Evolutionary conservation across 768 basidiomycete species (phyloP).

Genomic region (Jaapia argillacea): DNA sequence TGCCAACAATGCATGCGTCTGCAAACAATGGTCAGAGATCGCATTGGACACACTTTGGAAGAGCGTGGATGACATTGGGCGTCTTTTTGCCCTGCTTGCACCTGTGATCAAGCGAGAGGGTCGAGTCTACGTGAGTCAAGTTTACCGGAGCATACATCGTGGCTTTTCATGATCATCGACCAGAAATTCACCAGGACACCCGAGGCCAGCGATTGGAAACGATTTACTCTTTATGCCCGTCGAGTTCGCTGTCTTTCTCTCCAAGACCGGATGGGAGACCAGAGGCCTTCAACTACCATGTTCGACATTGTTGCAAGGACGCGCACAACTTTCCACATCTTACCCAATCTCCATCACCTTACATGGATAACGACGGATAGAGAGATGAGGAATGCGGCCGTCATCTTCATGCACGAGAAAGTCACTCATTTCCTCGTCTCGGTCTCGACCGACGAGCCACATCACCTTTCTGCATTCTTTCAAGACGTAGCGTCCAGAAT

Average conservation of each 20-base stretch:
- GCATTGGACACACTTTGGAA: slow-evolving; percentile 52
- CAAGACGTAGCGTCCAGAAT: slow-evolving; percentile 36
- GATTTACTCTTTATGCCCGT: slow-evolving; percentile 42
- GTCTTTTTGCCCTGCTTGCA: slow-evolving; percentile 38
- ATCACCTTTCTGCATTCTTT: slow-evolving; percentile 13
- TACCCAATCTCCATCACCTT: slow-evolving; percentile 45
- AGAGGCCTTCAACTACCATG: slow-evolving; percentile 6
- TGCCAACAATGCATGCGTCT: slow-evolving; percentile 39
- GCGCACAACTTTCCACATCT: slow-evolving; percentile 37
- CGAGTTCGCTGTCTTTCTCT: slow-evolving; percentile 33
- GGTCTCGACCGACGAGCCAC: slow-evolving; percentile 16
- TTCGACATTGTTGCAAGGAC: slow-evolving; percentile 51
- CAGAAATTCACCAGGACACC: slow-evolving; percentile 18
- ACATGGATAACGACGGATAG: slow-evolving; percentile 29
- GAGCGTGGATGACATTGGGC: slow-evolving; percentile 34
- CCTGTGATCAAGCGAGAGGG: slow-evolving; percentile 23
- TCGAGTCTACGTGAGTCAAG: slow-evolving; percentile 2
- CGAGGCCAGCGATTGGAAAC: slow-evolving; percentile 42
- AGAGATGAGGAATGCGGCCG: slow-evolving; percentile 23
- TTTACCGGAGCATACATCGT: background rate
- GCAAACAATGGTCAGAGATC: slow-evolving; percentile 47
- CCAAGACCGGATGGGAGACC: background rate
- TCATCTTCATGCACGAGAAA: slow-evolving; percentile 49
- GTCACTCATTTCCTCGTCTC: slow-evolving; percentile 28
- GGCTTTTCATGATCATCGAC: background rate